Conservation (phyloP, 306 rosid genomes). For the Acacia confusa region DNA sequence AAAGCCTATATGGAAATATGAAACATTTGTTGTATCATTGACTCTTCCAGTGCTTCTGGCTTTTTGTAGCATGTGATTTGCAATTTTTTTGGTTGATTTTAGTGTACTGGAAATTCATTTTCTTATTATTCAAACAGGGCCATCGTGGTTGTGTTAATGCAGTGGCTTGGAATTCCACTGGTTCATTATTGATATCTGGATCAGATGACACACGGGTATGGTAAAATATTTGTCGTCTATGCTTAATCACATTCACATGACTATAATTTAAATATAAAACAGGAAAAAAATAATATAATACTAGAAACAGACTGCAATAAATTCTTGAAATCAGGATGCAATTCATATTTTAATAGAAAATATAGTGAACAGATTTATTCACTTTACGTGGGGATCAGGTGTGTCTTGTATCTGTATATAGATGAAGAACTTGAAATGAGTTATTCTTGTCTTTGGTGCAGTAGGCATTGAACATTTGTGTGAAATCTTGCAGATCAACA, state of each 20-base stretch:
- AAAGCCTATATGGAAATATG: not conserved
- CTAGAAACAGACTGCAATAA: not conserved
- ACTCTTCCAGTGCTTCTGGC: slow-evolving; percentile 2
- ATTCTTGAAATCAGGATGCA: not conserved
- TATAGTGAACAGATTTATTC: not conserved
- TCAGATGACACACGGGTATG: slow-evolving; percentile 93
- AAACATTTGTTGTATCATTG: not conserved
- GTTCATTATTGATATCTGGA: slow-evolving; percentile 90
- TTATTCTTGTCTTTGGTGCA: not conserved
- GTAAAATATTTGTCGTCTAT: not conserved
- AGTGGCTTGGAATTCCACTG: slow-evolving; percentile 88
- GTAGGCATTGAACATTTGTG: slow-evolving; percentile 25
- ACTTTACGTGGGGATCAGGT: not conserved
- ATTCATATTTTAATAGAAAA: not conserved
- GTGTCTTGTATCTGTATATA: not conserved
- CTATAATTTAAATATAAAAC: slow-evolving; percentile 3
- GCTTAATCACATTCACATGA: slow-evolving; percentile 2
- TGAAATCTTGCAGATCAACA: slow-evolving; percentile 70
- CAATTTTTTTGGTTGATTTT: not conserved
- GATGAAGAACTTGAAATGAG: not conserved
- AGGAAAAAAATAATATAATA: slow-evolving; percentile 3
- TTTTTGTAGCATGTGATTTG: slow-evolving; percentile 4
- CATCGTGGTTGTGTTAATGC: slow-evolving; percentile 94
- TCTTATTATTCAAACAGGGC: slow-evolving; percentile 54
- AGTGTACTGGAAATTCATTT: slow-evolving; percentile 6